These are phyloP conservation scores for Neolentinus lepideus DNA, from an alignment of 1,284 basidiomycete genomes.

Conservation along the genomic window DNA sequence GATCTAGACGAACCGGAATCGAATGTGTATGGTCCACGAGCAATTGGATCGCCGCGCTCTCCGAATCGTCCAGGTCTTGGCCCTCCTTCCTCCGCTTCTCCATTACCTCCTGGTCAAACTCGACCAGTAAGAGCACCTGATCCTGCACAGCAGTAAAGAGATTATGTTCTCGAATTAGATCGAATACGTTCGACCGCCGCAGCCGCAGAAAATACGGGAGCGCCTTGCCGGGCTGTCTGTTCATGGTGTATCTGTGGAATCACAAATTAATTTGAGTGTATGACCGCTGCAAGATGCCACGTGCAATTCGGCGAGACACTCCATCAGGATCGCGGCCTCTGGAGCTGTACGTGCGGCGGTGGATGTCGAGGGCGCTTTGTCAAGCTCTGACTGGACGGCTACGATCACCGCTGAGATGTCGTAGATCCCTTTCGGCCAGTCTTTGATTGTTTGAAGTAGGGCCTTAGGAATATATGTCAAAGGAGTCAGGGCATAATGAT, in stretches of 20 bases:
- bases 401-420: constrained; percentile 83
- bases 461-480: constrained; percentile 35
- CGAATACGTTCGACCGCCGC: constrained; percentile 86
- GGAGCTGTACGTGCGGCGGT: constrained; percentile 24
- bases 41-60: constrained; percentile 74
- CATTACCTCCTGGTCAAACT: constrained; percentile 89
- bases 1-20: constrained; percentile 92
- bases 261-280: background rate
- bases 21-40: constrained; percentile 95
- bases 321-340: constrained; percentile 65
- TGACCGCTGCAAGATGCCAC: constrained; percentile 17
- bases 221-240: constrained; percentile 91
- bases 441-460: constrained; percentile 71
- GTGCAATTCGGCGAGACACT: constrained; percentile 87
- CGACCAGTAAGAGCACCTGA: constrained; percentile 85
- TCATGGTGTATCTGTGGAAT: constrained; percentile 61
- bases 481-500: constrained; percentile 1
- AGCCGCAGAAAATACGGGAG: constrained; percentile 86
- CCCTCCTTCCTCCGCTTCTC: constrained; percentile 45
- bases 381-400: constrained; percentile 80
- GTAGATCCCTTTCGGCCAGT: constrained; percentile 92
- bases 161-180: constrained; percentile 91
- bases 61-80: constrained; percentile 27
- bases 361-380: constrained; percentile 48
- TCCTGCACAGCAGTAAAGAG: constrained; percentile 94